Conservation (phyloP, 2,329 filamentous ascomycete genomes). For the Boeremia exigua region DNA sequence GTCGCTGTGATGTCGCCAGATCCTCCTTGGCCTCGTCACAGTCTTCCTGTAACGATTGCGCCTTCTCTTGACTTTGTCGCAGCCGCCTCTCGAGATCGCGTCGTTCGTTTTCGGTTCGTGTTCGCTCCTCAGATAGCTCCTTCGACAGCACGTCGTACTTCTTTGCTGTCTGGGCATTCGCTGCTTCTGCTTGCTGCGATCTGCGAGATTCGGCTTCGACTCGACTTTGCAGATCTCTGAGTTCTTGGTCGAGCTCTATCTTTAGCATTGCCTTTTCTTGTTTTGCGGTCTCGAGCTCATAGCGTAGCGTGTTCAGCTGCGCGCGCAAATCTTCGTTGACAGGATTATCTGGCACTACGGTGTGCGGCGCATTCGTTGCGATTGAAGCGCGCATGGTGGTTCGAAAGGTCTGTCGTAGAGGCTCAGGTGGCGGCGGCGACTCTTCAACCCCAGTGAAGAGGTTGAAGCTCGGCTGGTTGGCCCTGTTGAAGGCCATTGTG, state of each 20-base stretch:
- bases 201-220: constrained; percentile 86
- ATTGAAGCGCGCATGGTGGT: constrained; percentile 53
- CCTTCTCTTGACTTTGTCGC: constrained; percentile 69
- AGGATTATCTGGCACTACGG: constrained; percentile 49
- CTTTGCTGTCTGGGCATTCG: constrained; percentile 57
- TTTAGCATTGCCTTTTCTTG: constrained; percentile 84
- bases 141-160: constrained; percentile 62
- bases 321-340: constrained; percentile 82
- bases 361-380: constrained; percentile 48
- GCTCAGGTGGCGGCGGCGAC: constrained; percentile 43
- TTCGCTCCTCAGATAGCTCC: constrained; percentile 62
- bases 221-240: constrained; percentile 78
- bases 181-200: constrained; percentile 64
- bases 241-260: constrained; percentile 80
- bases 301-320: constrained; percentile 85
- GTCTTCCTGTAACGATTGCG: constrained; percentile 78
- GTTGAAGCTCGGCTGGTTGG: constrained; percentile 55
- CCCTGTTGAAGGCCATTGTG: constrained; percentile 40
- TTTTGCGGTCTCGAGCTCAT: constrained; percentile 84
- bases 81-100: constrained; percentile 61
- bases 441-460: constrained; percentile 54
- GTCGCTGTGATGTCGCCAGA: constrained; percentile 71
- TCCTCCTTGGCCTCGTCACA: constrained; percentile 81
- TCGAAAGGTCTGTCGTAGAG: constrained; percentile 51
- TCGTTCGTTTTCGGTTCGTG: constrained; percentile 62